These are phyloP conservation scores for Penicillium manginii DNA, from an alignment of 495 filamentous ascomycete species.

Conservation along the genomic window DNA sequence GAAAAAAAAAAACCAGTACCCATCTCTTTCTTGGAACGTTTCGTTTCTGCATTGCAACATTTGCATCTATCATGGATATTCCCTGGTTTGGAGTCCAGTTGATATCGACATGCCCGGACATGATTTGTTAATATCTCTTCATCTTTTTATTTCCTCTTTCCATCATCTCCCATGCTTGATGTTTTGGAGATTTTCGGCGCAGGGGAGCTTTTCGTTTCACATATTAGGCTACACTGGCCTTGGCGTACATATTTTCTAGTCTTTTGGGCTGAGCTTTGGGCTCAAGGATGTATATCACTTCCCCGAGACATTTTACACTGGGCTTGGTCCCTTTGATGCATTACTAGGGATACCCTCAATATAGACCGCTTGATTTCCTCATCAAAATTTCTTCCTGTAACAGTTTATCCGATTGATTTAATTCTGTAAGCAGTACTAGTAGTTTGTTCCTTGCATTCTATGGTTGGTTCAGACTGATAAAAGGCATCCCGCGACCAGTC, in stretches of 20 bases:
- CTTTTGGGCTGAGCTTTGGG: neutral
- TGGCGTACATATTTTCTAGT: neutral
- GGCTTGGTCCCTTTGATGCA: neutral
- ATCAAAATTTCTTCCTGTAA: constrained; percentile 8
- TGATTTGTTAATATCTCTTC: constrained; percentile 28
- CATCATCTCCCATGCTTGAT: neutral
- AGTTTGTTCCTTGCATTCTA: too few species aligned
- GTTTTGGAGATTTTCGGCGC: constrained; percentile 3
- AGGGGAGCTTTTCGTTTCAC: neutral
- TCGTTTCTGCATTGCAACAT: constrained; percentile 12
- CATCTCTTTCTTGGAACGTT: constrained; percentile 5
- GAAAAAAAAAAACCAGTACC: neutral
- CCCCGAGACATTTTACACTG: constrained; percentile 1
- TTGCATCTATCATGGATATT: constrained; percentile 25
- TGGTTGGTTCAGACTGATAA: too few species aligned
- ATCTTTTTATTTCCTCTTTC: neutral
- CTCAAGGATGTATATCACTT: neutral
- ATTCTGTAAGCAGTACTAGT: too few species aligned
- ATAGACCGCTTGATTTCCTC: constrained; percentile 5
- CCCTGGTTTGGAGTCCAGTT: constrained; percentile 31
- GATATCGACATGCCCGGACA: constrained; percentile 25
- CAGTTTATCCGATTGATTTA: neutral
- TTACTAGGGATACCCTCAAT: constrained; percentile 6
- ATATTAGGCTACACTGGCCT: neutral
- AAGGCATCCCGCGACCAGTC: too few species aligned